Conservation (phyloP, 768 basidiomycete genomes). For the Amanita muscaria region DNA sequence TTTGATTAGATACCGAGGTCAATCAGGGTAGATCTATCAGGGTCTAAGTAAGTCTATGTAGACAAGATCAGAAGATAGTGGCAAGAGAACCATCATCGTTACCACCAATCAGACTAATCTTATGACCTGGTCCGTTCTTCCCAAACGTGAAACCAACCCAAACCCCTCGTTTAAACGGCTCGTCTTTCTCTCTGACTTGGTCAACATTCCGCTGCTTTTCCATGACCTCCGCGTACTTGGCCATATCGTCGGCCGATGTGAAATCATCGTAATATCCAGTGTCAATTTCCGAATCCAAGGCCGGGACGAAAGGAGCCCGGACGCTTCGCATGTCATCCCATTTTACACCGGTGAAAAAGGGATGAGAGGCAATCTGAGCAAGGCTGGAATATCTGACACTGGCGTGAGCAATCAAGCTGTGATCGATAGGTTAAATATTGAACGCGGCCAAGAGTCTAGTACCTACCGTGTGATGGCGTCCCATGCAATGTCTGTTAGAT, state of each 20-base stretch:
- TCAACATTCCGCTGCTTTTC: constrained; percentile 97
- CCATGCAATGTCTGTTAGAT: constrained; percentile 90
- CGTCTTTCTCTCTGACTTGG: constrained; percentile 82
- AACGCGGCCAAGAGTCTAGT: not conserved
- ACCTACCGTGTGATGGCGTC: constrained; percentile 79
- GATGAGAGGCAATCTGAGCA: constrained; percentile 61
- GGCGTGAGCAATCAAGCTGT: constrained; percentile 80
- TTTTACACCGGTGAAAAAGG: constrained; percentile 70
- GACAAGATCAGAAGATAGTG: constrained; percentile 56
- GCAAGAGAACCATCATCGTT: constrained; percentile 46
- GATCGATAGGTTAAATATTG: constrained; percentile 1
- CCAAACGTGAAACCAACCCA: constrained; percentile 93
- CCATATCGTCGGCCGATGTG: constrained; percentile 86
- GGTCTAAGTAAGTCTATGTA: too few relatives aligned
- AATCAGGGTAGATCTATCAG: too few relatives aligned
- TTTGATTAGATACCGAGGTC: too few relatives aligned
- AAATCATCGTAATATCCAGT: constrained; percentile 95
- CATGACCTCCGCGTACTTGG: constrained; percentile 96
- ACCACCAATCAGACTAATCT: constrained; percentile 28
- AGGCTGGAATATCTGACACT: constrained; percentile 72
- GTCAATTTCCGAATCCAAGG: constrained; percentile 89
- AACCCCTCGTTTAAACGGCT: constrained; percentile 59
- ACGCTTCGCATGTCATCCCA: constrained; percentile 76
- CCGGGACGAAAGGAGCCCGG: constrained; percentile 87
- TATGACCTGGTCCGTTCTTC: constrained; percentile 67